Percentiles rank a stretch among this genome's conserved stretches.
phyloP scores from a whole-genome alignment of 1,284 basidiomycete genomes.

The Cutaneotrichosporon curvatum region DNA sequence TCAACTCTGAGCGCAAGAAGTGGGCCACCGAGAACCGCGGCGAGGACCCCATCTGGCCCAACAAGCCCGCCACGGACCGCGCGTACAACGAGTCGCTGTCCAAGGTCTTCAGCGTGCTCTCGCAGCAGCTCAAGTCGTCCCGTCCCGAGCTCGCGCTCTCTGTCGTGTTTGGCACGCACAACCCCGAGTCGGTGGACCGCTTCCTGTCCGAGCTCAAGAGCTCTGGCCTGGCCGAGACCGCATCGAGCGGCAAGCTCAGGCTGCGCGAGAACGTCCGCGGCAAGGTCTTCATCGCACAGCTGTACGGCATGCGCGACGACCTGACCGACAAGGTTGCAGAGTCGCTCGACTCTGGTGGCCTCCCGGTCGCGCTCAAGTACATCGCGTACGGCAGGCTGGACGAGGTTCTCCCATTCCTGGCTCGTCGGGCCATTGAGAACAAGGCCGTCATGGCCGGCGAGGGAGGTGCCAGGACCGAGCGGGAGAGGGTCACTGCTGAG shows the following conservation, averaged over 20 bases:
- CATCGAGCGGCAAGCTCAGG: neutral
- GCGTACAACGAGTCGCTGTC: conserved; percentile 67
- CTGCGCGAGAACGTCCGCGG: conserved; percentile 42
- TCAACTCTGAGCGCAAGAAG: conserved; percentile 58
- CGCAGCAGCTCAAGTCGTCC: conserved; percentile 47
- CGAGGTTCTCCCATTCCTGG: conserved; percentile 69
- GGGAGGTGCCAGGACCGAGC: conserved; percentile 56
- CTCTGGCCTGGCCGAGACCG: conserved; percentile 52
- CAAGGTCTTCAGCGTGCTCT: conserved; percentile 52
- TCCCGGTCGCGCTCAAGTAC: conserved; percentile 74
- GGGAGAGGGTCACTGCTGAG: conserved; percentile 28
- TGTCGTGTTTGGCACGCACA: conserved; percentile 81
- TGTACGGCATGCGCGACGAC: conserved; percentile 82
- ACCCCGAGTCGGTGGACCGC: conserved; percentile 59
- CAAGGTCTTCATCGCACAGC: conserved; percentile 68
- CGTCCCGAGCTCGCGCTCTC: conserved; percentile 52
- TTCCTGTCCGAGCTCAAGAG: conserved; percentile 59
- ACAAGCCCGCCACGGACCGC: conserved; percentile 62
- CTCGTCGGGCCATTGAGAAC: conserved; percentile 70
- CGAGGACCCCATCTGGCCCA: conserved; percentile 47
- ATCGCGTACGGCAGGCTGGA: conserved; percentile 74
- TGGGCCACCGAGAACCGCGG: conserved; percentile 40
- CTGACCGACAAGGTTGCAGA: conserved; percentile 64
- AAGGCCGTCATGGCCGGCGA: conserved; percentile 57
- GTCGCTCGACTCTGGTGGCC: conserved; percentile 51